Conservation (phyloP, 116 monocot genomes). For the Posidonia oceanica region DNA sequence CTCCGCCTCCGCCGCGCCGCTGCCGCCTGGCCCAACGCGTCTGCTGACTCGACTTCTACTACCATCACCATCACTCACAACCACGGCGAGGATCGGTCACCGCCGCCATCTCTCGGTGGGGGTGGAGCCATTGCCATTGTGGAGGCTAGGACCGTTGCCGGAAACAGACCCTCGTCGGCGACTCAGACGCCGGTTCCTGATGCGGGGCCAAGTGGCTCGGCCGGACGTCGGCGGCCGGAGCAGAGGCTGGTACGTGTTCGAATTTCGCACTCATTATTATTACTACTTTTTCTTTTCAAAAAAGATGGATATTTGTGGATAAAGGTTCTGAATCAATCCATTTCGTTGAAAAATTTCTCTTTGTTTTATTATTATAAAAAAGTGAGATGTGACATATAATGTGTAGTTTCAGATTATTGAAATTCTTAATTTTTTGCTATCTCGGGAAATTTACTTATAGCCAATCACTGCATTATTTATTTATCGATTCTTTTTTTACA, state of each 20-base stretch:
- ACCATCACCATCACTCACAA: neutral
- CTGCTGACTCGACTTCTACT: neutral
- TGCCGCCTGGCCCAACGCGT: neutral
- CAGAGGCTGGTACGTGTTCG: neutral
- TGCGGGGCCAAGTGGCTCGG: neutral
- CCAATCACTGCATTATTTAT: no score
- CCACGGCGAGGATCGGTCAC: neutral
- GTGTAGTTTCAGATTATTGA: no score
- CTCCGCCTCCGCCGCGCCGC: slow-evolving; percentile 25
- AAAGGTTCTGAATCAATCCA: no score
- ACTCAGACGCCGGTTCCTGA: neutral
- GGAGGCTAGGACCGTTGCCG: neutral
- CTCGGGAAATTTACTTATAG: no score
- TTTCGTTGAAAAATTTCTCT: no score
- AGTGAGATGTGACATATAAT: no score
- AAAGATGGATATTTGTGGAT: no score
- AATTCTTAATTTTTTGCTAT: no score
- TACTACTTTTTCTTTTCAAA: neutral
- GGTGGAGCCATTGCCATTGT: neutral
- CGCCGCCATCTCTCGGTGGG: neutral
- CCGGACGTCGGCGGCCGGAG: neutral
- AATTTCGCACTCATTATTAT: neutral
- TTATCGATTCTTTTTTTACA: no score
- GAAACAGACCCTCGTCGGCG: neutral
- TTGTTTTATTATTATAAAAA: no score